Percentiles rank a stretch among this genome's conserved stretches.
Conservation (phyloP, 148 eudicot genomes). For the Fagopyrum tataricum region DNA sequence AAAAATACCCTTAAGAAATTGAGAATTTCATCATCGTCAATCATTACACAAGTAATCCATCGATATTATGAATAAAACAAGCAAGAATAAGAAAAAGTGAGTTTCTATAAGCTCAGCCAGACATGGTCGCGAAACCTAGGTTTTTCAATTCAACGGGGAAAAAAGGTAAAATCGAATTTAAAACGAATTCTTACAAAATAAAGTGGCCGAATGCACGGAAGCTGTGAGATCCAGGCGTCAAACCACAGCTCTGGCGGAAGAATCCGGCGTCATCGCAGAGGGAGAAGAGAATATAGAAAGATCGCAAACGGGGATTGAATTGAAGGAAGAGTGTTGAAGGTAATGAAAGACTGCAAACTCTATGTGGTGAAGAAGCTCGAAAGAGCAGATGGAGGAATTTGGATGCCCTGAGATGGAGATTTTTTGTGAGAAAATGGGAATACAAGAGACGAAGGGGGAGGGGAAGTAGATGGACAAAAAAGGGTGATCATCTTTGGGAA, state of each 20-base stretch:
- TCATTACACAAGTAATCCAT: background rate
- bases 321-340: background rate
- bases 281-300: background rate
- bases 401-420: background rate
- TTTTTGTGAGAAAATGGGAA: background rate
- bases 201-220: background rate
- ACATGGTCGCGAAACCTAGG: constrained; percentile 1
- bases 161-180: background rate
- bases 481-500: background rate
- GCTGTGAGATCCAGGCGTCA: background rate
- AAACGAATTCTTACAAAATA: background rate
- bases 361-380: constrained; percentile 3
- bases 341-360: background rate
- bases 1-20: background rate
- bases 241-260: background rate
- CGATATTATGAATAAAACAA: background rate
- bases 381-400: background rate
- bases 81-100: background rate
- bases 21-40: background rate
- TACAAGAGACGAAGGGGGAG: background rate
- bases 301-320: background rate
- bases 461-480: background rate
- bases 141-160: background rate
- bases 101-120: background rate
- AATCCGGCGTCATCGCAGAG: constrained; percentile 1